Percentiles rank a stretch among this genome's conserved stretches.
Conservation (phyloP, 306 rosid species). For the Citrullus mucosospermus region DNA sequence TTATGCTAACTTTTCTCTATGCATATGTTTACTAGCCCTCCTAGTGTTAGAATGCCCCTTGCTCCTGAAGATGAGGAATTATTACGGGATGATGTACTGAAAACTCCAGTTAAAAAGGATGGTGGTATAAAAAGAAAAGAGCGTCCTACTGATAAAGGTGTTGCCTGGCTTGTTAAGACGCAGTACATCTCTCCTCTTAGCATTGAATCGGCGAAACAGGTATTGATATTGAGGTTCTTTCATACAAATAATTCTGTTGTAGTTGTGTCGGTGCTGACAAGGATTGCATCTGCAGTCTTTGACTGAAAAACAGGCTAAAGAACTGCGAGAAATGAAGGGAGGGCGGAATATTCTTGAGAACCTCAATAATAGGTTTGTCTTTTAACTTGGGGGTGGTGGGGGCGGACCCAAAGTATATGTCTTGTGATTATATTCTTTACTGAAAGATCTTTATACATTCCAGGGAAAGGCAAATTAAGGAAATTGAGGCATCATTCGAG, state of each 20-base stretch:
- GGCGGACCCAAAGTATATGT: neutral
- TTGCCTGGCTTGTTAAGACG: slow-evolving; percentile 98
- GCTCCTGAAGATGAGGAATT: slow-evolving; percentile 87
- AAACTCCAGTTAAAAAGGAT: slow-evolving; percentile 67
- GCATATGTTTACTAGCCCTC: slow-evolving; percentile 46
- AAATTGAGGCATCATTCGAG: slow-evolving; percentile 92
- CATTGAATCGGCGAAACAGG: slow-evolving; percentile 89
- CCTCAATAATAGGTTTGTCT: slow-evolving; percentile 54
- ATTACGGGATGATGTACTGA: slow-evolving; percentile 72
- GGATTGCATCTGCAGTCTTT: slow-evolving; percentile 44
- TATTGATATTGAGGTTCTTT: slow-evolving; percentile 14
- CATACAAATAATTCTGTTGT: slow-evolving; percentile 9
- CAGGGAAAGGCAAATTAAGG: slow-evolving; percentile 94
- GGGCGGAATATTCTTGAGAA: slow-evolving; percentile 60
- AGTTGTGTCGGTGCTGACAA: slow-evolving; percentile 7
- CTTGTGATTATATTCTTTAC: slow-evolving; percentile 1
- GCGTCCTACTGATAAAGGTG: slow-evolving; percentile 96
- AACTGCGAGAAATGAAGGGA: slow-evolving; percentile 76
- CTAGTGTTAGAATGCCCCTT: slow-evolving; percentile 56
- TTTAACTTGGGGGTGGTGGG: neutral
- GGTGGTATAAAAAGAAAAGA: slow-evolving; percentile 94
- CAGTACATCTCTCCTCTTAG: slow-evolving; percentile 96
- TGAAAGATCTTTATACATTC: slow-evolving; percentile 10
- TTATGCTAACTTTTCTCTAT: slow-evolving; percentile 18
- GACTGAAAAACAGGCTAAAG: slow-evolving; percentile 97